Base-by-base conservation (phyloP, 208 protist species). In the Zelonia costaricensis region DNA sequence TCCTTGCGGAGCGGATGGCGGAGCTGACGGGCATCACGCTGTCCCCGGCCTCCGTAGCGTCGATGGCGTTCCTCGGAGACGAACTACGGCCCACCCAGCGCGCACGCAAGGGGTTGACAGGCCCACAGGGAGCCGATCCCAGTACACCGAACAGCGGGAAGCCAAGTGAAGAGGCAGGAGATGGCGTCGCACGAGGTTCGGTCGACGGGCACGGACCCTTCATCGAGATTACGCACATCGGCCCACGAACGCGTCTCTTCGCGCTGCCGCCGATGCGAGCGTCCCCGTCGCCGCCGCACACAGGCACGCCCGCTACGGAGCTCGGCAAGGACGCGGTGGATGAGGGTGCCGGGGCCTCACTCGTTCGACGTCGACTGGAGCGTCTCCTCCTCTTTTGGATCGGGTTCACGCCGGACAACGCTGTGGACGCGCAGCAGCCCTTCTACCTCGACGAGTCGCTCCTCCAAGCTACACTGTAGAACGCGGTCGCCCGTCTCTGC, bases 381-480 rank as follows among this genome's bases (percentile, higher is more conserved):
- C 48, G 65, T 3, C 48, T 92, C 36, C 56, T 95, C n/a, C 69
- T 95, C 3, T 95, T 95, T 57, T 95, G 89, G 89, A 90, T 93
- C 55, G 88, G 85, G 10, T 69, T 78, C 59, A 68, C 88, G 16
- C 76, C 74, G 4, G 64, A 68, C 3, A 57, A 61, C 20, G 64
- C 71, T 20, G 47, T 67, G 12, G 78, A 85, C 52, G 48, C 9
- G 1, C 46, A 56, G 30, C 80, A 94, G 54, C 88, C 88, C 0
- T 79, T 85, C 69, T 94, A 94, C 65, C 39, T 94, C 9, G 69
- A 72, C 3, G 74, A 83, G 28, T 6, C 43, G 0, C 10, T 43
- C 18, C 52, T 57, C 15, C 12, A 42, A 7, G 23, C 4, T 10
- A 10, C 31, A 1, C 31, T 42, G 12, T 39, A 8, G 12, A n/a